Base-by-base conservation (phyloP, 163 green algal genomes). In the Chlamydomonas reinhardtii region DNA sequence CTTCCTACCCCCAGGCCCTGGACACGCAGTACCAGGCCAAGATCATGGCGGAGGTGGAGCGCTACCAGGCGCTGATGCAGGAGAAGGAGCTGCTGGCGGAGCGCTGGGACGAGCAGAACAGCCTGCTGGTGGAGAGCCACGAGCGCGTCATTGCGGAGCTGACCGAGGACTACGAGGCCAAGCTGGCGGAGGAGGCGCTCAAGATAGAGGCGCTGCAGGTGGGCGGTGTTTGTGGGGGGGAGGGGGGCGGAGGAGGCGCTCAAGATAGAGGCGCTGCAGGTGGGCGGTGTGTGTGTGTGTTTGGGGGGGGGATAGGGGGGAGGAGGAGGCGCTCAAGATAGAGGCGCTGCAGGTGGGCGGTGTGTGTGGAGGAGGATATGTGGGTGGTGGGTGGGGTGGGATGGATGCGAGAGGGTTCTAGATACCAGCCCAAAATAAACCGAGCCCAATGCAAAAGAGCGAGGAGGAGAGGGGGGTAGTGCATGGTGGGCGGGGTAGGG, bases 1-100 rank as follows among this genome's bases (percentile, higher is more conserved):
- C 48, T 2, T 14, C 48, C 48, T 14, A 56, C 11, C 6, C 48
- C 11, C 48, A 56, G 16, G 89, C 90, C 0, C 89, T 98, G 65
- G 96, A 99, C 76, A 89, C 82, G 4, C 92, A 97, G 90, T 98
- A 97, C 92, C 95, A 98, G 90, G 86, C 90, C 80, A 98, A 98
- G 90, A 95, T 98, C 88, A 96, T 98, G 89, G 89, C 89, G 0
- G 96, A 98, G 91, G 93, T 98, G 77, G 93, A 97, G 89, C 91
- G 95, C 29, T 97, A 95, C 87, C 92, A 96, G 91, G 80, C 90
- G 43, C 91, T 98, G 82, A 76, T 92, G 52, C 89, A 93, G 65
- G 95, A 97, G 77, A 98, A 97, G 89, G 96, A 98, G 73, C 76
- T 91, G 73, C 90, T 98, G 48, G 96, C 96, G 66, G 90, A 94